phyloP scores from a whole-genome alignment of 2,329 filamentous ascomycete genomes.

The Exutisphaerella laricina region DNA sequence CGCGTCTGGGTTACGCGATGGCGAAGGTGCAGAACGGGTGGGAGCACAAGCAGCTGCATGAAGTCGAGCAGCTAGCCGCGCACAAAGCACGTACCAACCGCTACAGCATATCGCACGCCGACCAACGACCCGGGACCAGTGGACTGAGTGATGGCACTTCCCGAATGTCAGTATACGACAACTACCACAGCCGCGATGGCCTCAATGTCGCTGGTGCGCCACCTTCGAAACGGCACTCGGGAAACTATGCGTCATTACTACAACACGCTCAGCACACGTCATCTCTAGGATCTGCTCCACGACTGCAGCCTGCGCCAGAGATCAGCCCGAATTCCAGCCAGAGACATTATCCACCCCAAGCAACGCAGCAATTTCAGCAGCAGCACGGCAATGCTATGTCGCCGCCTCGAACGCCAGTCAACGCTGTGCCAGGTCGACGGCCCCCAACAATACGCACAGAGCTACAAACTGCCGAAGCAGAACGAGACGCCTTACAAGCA shows the following conservation, averaged over 20 bases:
- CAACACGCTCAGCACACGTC: constrained; percentile 12
- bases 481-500: constrained; percentile 76
- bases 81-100: constrained; percentile 45
- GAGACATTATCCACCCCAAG: constrained; percentile 7
- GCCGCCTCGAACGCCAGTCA: constrained; percentile 32
- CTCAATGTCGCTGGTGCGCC: constrained; percentile 19
- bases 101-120: constrained; percentile 26
- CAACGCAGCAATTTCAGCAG: constrained; percentile 9
- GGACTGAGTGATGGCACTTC: constrained; percentile 27
- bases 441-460: constrained; percentile 59
- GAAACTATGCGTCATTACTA: constrained; percentile 20
- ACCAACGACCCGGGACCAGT: constrained; percentile 26
- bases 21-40: constrained; percentile 88
- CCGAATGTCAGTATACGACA: constrained; percentile 27
- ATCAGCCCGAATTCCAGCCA: constrained; percentile 24
- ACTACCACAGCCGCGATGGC: constrained; percentile 13
- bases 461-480: constrained; percentile 60
- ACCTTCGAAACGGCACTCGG: constrained; percentile 32
- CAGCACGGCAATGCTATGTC: constrained; percentile 23
- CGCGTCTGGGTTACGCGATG: constrained; percentile 86
- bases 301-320: constrained; percentile 29
- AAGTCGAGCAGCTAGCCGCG: constrained; percentile 69
- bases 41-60: constrained; percentile 71
- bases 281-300: constrained; percentile 7
- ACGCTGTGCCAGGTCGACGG: constrained; percentile 24